These are phyloP conservation scores for Saccharomyces jurei DNA, from an alignment of 805 yeast genomes.

Conservation along the genomic window DNA sequence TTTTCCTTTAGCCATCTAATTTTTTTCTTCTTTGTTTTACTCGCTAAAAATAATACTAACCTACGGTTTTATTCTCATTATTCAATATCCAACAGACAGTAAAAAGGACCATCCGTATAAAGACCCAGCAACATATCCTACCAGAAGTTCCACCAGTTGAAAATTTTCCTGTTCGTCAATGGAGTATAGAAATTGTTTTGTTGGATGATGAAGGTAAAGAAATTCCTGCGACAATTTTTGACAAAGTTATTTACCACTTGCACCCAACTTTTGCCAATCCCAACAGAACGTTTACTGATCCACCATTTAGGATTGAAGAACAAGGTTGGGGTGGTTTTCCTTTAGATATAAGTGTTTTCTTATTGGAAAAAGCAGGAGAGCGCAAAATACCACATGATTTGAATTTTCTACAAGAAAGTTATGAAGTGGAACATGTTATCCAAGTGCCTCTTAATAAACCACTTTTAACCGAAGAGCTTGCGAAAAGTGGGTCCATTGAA, in stretches of 20 bases:
- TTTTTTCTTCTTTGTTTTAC: neutral
- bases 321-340: conserved; percentile 99
- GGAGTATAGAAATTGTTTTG: conserved; percentile 75
- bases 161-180: conserved; percentile 87
- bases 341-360: conserved; percentile 66
- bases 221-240: conserved; percentile 83
- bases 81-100: conserved; percentile 33
- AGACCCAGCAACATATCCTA: conserved; percentile 76
- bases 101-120: conserved; percentile 79
- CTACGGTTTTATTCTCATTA: neutral
- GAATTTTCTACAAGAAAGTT: conserved; percentile 72
- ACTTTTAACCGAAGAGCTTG: conserved; percentile 57
- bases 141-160: conserved; percentile 81
- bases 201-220: conserved; percentile 76
- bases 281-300: conserved; percentile 65
- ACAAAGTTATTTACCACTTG: conserved; percentile 84
- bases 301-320: conserved; percentile 83
- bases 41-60: neutral
- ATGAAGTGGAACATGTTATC: conserved; percentile 70
- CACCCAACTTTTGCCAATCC: conserved; percentile 96
- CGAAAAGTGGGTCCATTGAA: conserved; percentile 80
- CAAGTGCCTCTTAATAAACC: conserved; percentile 73
- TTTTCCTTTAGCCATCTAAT: neutral
- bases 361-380: conserved; percentile 88
- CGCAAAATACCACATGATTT: conserved; percentile 81